Conservation (phyloP, 345 rosid genomes). For the Isatis tinctoria region DNA sequence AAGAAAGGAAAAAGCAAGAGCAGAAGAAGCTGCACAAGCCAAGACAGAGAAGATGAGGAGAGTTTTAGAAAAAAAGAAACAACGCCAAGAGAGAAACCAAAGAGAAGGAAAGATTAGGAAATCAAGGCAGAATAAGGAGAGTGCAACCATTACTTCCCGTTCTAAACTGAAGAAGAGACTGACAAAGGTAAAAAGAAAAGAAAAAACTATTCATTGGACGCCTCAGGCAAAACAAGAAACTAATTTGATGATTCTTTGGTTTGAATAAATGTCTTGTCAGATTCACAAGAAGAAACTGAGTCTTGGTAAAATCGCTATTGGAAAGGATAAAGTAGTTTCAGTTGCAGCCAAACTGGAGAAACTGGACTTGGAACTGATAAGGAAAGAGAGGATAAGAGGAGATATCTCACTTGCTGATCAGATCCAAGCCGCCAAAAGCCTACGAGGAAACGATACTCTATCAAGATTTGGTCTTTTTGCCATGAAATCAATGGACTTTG, state of each 20-base stretch:
- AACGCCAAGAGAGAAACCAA: conserved; percentile 41
- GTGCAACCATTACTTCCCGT: conserved; percentile 22
- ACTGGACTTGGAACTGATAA: conserved; percentile 48
- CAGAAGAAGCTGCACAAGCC: conserved; percentile 44
- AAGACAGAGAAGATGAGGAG: conserved; percentile 50
- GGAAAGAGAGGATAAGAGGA: conserved; percentile 48
- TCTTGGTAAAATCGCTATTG: conserved; percentile 29
- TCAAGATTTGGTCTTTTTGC: conserved; percentile 21
- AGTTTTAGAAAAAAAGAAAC: conserved; percentile 55
- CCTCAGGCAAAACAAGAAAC: neutral
- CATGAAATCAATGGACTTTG: conserved; percentile 14
- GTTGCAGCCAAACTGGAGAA: conserved; percentile 51
- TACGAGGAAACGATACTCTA: conserved; percentile 29
- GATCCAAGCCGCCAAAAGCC: conserved; percentile 68
- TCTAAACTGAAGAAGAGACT: conserved; percentile 51
- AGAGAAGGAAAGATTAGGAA: conserved; percentile 33
- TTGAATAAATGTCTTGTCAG: conserved; percentile 31
- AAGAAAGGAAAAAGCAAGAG: conserved; percentile 43
- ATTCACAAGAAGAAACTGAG: conserved; percentile 55
- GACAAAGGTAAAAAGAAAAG: conserved; percentile 61
- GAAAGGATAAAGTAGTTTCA: conserved; percentile 28
- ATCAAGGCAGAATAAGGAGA: conserved; percentile 27
- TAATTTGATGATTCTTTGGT: neutral
- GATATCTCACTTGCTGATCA: conserved; percentile 76
- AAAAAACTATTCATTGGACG: neutral